A percentile compares a stretch with the other conserved stretches of the same genome.
Conservation (phyloP, 2,329 filamentous ascomycete species). For the Aspergillus glaucus region DNA sequence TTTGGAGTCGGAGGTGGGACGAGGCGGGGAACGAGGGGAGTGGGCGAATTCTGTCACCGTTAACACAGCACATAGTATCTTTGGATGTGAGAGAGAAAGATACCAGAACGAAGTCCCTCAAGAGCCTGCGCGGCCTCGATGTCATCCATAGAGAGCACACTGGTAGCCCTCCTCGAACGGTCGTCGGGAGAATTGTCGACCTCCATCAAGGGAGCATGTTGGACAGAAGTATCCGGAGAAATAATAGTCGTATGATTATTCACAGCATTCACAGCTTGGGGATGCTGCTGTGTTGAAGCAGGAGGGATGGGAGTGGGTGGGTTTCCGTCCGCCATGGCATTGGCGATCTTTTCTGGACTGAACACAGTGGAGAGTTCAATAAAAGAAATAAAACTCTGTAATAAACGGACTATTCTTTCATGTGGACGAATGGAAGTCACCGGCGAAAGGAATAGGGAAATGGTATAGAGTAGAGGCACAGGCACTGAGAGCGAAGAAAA, state of each 20-base stretch:
- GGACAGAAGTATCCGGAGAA: slow-evolving; percentile 8
- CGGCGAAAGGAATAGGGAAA: background rate
- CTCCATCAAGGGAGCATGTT: slow-evolving; percentile 34
- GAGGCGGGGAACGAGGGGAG: slow-evolving; percentile 48
- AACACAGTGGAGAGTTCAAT: background rate
- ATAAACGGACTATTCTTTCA: background rate
- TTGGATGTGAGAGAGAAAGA: slow-evolving; percentile 14
- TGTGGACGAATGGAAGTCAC: background rate
- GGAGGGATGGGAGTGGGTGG: slow-evolving; percentile 11
- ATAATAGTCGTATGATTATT: slow-evolving; percentile 1
- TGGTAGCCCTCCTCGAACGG: slow-evolving; percentile 38
- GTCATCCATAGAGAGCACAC: slow-evolving; percentile 45
- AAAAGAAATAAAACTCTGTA: background rate
- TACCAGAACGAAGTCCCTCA: slow-evolving; percentile 67
- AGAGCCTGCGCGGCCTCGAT: slow-evolving; percentile 65
- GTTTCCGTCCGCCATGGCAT: slow-evolving; percentile 14
- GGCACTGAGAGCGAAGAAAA: background rate
- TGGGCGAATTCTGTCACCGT: slow-evolving; percentile 57
- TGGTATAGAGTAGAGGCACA: background rate
- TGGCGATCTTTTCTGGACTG: background rate
- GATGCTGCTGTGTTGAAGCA: slow-evolving; percentile 12
- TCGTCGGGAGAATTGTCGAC: slow-evolving; percentile 34
- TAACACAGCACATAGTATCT: background rate
- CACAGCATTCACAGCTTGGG: background rate
- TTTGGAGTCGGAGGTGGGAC: slow-evolving; percentile 31